phyloP scores from a whole-genome alignment of 1,139 yeast species.

The Saccharomyces hybrid region DNA sequence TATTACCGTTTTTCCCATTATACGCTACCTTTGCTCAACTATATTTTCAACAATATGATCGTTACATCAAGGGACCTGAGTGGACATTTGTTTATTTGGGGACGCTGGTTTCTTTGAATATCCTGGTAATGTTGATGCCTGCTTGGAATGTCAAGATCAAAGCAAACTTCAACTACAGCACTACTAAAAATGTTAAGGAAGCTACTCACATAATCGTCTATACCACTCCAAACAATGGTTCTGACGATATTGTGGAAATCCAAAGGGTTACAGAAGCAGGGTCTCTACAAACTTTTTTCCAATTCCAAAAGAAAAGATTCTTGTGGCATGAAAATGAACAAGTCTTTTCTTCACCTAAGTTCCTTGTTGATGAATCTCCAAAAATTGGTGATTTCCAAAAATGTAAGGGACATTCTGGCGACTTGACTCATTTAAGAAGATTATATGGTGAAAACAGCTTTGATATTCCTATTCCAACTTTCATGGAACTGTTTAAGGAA shows the following conservation, averaged over 20 bases:
- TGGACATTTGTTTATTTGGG: conserved; percentile 87
- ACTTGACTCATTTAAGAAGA: conserved; percentile 48
- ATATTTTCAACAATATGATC: conserved; percentile 65
- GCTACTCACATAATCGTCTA: conserved; percentile 69
- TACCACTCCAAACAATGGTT: conserved; percentile 81
- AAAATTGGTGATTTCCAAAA: conserved; percentile 52
- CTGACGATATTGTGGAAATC: conserved; percentile 69
- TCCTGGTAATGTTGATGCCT: conserved; percentile 83
- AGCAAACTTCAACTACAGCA: conserved; percentile 59
- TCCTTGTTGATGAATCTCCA: conserved; percentile 60
- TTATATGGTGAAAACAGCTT: conserved; percentile 78
- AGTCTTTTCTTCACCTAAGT: conserved; percentile 74
- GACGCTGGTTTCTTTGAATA: conserved; percentile 61
- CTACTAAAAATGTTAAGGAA: conserved; percentile 45
- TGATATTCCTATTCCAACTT: conserved; percentile 93
- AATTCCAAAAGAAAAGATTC: conserved; percentile 89
- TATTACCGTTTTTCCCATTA: conserved; percentile 72
- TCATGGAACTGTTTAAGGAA: conserved; percentile 83
- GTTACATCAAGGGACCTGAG: conserved; percentile 64
- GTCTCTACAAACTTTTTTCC: conserved; percentile 63
- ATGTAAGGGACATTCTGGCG: conserved; percentile 56
- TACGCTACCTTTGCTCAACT: conserved; percentile 71
- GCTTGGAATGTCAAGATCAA: conserved; percentile 80
- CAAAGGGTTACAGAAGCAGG: conserved; percentile 51
- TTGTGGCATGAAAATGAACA: conserved; percentile 50